Percentiles rank a stretch among this genome's conserved stretches.
Conservation (phyloP, 495 filamentous ascomycete species). For the Tuber microsphaerosporum region DNA sequence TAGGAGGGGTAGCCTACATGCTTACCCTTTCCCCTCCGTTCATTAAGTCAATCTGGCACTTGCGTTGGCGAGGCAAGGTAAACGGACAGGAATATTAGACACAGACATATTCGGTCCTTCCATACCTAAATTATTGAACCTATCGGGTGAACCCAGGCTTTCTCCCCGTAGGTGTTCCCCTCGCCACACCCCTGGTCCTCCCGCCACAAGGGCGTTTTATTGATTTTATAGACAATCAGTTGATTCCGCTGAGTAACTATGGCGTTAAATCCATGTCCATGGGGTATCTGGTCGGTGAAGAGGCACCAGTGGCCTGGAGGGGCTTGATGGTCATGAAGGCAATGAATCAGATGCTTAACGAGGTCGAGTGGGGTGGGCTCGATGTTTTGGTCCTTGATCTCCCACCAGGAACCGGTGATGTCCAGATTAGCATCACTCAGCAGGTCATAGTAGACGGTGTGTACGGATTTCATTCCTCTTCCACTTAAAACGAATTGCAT, state of each 20-base stretch:
- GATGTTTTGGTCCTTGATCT: conserved; percentile 87
- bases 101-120: conserved; percentile 95
- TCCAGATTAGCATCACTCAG: conserved; percentile 87
- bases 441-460: conserved; percentile 74
- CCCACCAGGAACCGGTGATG: conserved; percentile 90
- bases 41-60: conserved; percentile 73
- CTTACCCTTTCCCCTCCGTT: not conserved
- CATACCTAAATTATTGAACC: conserved; percentile 79
- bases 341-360: conserved; percentile 85
- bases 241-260: conserved; percentile 87
- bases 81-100: conserved; percentile 80
- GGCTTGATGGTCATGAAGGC: conserved; percentile 98
- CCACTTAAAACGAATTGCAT: not conserved
- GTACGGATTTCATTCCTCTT: conserved; percentile 6
- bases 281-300: conserved; percentile 78
- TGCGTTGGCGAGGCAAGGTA: conserved; percentile 69
- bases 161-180: conserved; percentile 49
- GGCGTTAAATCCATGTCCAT: conserved; percentile 97
- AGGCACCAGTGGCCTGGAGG: conserved; percentile 84
- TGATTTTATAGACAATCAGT: conserved; percentile 57
- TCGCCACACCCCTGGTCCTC: conserved; percentile 19
- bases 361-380: conserved; percentile 78
- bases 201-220: not conserved
- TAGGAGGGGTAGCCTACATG: conserved; percentile 2
- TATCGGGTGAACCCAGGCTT: conserved; percentile 65